Evolutionary conservation across 495 filamentous ascomycete species (phyloP).

Genomic region (Xylaria cubensis): DNA sequence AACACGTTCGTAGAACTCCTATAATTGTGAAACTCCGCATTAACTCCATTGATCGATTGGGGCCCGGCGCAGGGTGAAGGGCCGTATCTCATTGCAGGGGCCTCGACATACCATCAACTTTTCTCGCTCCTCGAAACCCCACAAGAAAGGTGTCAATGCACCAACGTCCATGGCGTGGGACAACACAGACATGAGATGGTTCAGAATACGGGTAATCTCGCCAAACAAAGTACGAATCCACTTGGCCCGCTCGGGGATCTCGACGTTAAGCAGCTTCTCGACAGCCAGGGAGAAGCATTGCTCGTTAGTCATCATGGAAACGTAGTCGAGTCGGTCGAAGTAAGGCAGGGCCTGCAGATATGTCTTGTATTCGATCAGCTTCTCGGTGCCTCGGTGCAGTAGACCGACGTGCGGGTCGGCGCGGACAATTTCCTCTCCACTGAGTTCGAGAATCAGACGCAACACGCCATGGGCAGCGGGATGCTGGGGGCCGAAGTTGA

Average conservation of each 20-base stretch:
- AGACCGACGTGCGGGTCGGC: constrained; percentile 97
- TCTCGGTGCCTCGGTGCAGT: constrained; percentile 97
- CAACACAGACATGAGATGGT: constrained; percentile 97
- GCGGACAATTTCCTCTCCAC: constrained; percentile 96
- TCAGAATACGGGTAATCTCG: constrained; percentile 93
- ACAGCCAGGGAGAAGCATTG: constrained; percentile 95
- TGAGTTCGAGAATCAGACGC: constrained; percentile 95
- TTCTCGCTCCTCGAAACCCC: constrained; percentile 99
- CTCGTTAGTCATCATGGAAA: constrained; percentile 99
- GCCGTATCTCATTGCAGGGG: neutral
- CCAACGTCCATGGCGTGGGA: constrained; percentile 99
- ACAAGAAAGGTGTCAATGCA: constrained; percentile 96
- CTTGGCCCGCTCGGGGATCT: constrained; percentile 94
- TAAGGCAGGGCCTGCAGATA: constrained; percentile 98
- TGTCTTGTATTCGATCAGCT: constrained; percentile 99
- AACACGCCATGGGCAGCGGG: constrained; percentile 98
- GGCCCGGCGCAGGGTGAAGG: neutral
- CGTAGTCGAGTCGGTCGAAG: constrained; percentile 98
- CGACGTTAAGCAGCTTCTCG: constrained; percentile 97
- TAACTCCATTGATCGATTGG: neutral
- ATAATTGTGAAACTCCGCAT: constrained; percentile 21
- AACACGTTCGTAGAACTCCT: constrained; percentile 99
- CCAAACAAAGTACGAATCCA: constrained; percentile 96
- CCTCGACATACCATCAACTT: constrained; percentile 88
- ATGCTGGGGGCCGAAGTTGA: constrained; percentile 99